phyloP scores from a whole-genome alignment of 2,329 filamentous ascomycete genomes.

The Calonectria hawksworthii region DNA sequence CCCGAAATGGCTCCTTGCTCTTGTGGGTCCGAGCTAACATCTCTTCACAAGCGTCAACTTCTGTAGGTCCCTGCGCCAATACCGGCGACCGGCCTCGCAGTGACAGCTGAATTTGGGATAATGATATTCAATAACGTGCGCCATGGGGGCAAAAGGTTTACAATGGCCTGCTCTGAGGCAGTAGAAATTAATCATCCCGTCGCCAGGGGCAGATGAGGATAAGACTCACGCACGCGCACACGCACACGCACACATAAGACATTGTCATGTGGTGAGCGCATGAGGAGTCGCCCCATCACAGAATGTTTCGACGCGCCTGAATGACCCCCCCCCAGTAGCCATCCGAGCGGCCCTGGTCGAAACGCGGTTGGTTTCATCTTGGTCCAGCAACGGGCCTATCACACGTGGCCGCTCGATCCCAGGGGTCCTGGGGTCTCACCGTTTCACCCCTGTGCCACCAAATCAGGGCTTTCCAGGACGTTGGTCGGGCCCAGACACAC shows the following conservation, averaged over 20 bases:
- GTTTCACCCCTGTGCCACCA: constrained; percentile 43
- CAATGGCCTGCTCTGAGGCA: background rate
- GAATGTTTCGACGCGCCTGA: constrained; percentile 29
- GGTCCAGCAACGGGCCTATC: constrained; percentile 42
- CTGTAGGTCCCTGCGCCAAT: background rate
- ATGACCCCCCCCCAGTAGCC: constrained; percentile 35
- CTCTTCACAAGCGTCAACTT: background rate
- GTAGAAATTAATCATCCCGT: background rate
- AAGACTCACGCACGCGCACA: background rate
- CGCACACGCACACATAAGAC: background rate
- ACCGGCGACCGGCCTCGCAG: background rate
- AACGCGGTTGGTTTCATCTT: constrained; percentile 47
- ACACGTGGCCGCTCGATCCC: constrained; percentile 41
- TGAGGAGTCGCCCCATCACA: constrained; percentile 19
- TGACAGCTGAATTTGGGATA: background rate
- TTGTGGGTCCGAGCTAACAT: background rate
- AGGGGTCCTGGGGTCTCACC: constrained; percentile 43
- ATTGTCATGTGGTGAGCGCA: constrained; percentile 25
- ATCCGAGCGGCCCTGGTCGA: constrained; percentile 43
- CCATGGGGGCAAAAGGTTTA: background rate
- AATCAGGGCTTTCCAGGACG: constrained; percentile 29
- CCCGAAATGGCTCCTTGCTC: background rate
- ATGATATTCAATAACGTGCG: background rate
- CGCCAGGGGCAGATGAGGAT: background rate
- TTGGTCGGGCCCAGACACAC: background rate